phyloP scores from a whole-genome alignment of 306 rosid genomes.

The Boehmeria nivea region DNA sequence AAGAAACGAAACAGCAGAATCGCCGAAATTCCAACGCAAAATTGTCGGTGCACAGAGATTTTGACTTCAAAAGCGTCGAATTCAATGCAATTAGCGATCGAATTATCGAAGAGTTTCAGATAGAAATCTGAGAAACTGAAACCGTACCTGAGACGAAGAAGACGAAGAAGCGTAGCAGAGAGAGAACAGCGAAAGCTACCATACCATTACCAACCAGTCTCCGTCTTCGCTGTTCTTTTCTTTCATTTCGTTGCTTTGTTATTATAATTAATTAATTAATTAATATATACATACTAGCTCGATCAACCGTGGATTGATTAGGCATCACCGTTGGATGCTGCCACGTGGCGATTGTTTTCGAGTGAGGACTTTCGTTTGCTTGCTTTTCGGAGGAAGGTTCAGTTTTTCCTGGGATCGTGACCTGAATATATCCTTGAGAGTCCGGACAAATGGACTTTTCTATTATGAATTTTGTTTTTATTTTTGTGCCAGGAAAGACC shows the following conservation, averaged over 20 bases:
- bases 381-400: no score
- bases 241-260: background rate
- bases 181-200: background rate
- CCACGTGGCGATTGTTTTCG: no score
- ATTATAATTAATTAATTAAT: no score
- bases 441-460: no score
- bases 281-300: no score
- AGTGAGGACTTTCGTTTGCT: no score
- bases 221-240: slow-evolving; percentile 4
- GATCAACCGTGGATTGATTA: no score
- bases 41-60: background rate
- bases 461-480: no score
- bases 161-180: slow-evolving; percentile 11
- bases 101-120: background rate
- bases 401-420: no score
- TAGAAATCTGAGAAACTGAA: slow-evolving; percentile 6
- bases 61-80: background rate
- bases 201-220: slow-evolving; percentile 21
- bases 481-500: no score
- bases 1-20: background rate
- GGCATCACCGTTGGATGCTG: no score
- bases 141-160: slow-evolving; percentile 15
- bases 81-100: background rate
- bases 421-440: no score
- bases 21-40: background rate